Percentiles rank a stretch among this genome's conserved stretches.
These are phyloP conservation scores for Adansonia grandidieri DNA, from an alignment of 441 rosid genomes.

Conservation along the genomic window DNA sequence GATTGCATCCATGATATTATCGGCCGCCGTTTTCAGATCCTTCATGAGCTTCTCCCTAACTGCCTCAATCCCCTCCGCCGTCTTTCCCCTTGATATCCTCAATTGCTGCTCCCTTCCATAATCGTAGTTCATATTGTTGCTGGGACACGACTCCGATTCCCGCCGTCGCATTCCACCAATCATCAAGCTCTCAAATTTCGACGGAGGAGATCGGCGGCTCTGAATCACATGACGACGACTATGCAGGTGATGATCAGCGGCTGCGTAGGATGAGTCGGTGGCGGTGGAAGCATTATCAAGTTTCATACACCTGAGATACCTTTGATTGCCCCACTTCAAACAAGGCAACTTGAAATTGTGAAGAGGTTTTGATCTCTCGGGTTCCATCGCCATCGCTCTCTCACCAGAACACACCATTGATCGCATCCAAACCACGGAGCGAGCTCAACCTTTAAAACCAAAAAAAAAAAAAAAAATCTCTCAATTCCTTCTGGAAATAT, in stretches of 20 bases:
- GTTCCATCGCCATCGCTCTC: constrained; percentile 46
- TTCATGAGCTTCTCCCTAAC: constrained; percentile 74
- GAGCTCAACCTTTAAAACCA: constrained; percentile 15
- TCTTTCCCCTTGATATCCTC: constrained; percentile 27
- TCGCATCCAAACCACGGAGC: constrained; percentile 21
- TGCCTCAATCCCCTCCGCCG: constrained; percentile 68
- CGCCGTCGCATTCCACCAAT: constrained; percentile 31
- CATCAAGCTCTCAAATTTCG: constrained; percentile 27
- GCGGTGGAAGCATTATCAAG: constrained; percentile 21
- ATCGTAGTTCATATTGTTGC: not conserved
- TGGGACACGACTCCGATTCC: constrained; percentile 10
- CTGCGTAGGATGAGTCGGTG: constrained; percentile 12
- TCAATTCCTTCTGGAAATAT: not conserved
- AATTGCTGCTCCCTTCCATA: constrained; percentile 10
- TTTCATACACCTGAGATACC: constrained; percentile 68
- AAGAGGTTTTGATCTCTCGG: constrained; percentile 73
- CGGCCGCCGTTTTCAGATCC: constrained; percentile 68
- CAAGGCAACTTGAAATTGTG: constrained; percentile 80
- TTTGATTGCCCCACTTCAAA: constrained; percentile 82
- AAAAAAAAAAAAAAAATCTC: not conserved
- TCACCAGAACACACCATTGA: constrained; percentile 59
- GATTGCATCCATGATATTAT: constrained; percentile 57
- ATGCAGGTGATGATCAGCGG: no score
- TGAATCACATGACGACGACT: constrained; percentile 3
- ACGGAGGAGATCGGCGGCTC: constrained; percentile 41